A percentile compares a stretch with the other conserved stretches of the same genome.
phyloP scores from a whole-genome alignment of 192 early-diverging fungal species.

The Umbelopsis sp. region DNA sequence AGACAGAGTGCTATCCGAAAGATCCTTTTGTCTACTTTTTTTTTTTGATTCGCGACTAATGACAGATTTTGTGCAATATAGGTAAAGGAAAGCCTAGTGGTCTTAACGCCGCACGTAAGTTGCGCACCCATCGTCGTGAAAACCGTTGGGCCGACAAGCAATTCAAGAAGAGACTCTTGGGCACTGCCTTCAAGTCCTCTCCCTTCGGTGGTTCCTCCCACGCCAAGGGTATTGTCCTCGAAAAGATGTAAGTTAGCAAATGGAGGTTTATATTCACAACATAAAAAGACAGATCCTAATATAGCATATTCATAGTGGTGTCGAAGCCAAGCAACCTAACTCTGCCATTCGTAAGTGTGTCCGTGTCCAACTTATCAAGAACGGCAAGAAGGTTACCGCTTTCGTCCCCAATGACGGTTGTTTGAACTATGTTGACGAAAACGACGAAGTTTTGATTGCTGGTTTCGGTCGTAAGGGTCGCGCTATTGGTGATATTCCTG shows the following conservation, averaged over 20 bases:
- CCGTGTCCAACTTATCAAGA: slow-evolving; percentile 99
- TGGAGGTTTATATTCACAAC: too few relatives aligned
- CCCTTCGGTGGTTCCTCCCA: slow-evolving; percentile 99
- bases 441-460: slow-evolving; percentile 99
- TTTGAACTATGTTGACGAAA: slow-evolving; percentile 99
- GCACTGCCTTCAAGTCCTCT: slow-evolving; percentile 96
- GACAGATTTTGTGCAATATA: slow-evolving; percentile 7
- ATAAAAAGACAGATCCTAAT: too few relatives aligned
- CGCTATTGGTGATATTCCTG: slow-evolving; percentile 99
- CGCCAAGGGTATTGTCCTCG: slow-evolving; percentile 99
- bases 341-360: slow-evolving; percentile 99
- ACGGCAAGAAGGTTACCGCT: slow-evolving; percentile 99
- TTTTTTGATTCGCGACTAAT: neutral
- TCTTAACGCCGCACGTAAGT: slow-evolving; percentile 97
- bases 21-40: neutral
- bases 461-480: slow-evolving; percentile 99
- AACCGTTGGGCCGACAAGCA: slow-evolving; percentile 99
- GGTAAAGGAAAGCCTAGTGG: slow-evolving; percentile 95
- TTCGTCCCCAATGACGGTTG: slow-evolving; percentile 99
- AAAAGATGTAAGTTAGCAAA: slow-evolving; percentile 92
- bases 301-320: slow-evolving; percentile 66
- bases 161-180: slow-evolving; percentile 98
- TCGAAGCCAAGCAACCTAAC: slow-evolving; percentile 99
- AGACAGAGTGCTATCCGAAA: neutral
- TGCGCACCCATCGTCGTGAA: slow-evolving; percentile 96